These are phyloP conservation scores for Ceratocystis eucalypticola DNA, from an alignment of 2,329 filamentous ascomycete genomes.

Conservation along the genomic window DNA sequence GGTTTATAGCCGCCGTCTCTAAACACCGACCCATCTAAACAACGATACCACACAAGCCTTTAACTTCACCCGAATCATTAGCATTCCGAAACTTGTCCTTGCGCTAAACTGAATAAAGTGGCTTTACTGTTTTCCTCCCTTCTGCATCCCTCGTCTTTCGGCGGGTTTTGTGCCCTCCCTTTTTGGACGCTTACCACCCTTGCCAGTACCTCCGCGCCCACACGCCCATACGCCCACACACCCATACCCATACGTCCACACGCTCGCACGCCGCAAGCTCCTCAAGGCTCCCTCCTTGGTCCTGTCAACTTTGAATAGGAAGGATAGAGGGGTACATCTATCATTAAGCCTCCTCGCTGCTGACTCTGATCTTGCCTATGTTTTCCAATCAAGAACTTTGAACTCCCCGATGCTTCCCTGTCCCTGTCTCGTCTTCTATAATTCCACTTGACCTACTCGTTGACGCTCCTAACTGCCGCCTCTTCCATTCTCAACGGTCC, in stretches of 20 bases:
- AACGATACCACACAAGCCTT: neutral
- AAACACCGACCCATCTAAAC: neutral
- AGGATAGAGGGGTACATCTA: neutral
- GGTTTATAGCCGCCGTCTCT: neutral
- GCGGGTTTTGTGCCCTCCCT: neutral
- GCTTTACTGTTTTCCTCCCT: neutral
- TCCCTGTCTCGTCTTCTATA: conserved; percentile 20
- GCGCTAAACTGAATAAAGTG: no score
- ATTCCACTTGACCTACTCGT: conserved; percentile 12
- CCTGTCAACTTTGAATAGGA: conserved; percentile 1
- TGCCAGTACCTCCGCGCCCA: neutral
- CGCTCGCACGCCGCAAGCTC: neutral
- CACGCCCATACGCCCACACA: no score
- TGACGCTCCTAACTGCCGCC: conserved; percentile 7
- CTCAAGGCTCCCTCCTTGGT: neutral
- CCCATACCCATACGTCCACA: no score
- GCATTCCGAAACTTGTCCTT: no score
- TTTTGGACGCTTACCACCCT: neutral
- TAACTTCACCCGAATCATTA: no score
- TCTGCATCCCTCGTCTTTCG: neutral
- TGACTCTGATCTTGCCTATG: neutral
- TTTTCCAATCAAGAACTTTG: neutral
- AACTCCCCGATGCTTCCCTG: conserved; percentile 13
- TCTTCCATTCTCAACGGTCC: neutral
- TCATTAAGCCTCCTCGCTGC: neutral